Base-by-base conservation (phyloP, 2,329 filamentous ascomycete species). In the Cladosporium cucumerinum region DNA sequence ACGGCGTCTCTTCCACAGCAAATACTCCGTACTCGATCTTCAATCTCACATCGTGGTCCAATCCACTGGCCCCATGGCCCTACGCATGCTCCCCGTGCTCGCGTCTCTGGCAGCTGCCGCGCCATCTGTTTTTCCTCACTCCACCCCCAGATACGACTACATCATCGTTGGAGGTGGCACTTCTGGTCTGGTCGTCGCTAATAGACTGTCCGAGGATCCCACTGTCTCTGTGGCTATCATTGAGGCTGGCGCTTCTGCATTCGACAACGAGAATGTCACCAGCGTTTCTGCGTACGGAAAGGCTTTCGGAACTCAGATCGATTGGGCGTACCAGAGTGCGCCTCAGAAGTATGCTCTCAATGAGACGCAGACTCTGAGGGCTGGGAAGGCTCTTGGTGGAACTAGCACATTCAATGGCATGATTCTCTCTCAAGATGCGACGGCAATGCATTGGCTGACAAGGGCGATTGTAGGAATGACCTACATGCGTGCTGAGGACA, bases 321-420 rank as follows among this genome's bases (percentile, higher is more conserved):
- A 80, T 61, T 80, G 78, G 78, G 81, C 82, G 69, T 78, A 82
- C 60, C 81, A 80, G 0, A 61, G 43, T 25, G 43, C 23, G 21
- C 43, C 58, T 25, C 58, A 61, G 28, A 34, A 39, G 34, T 34
- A 61, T 34, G 58, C 58, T 28, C 18, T 25, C 18, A 61, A 61
- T n/a, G 28, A 51, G 28, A 61, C 43, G 16, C 48, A 49, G 28
- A 49, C 39, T 25, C 8, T 61, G 28, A 49, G 30, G 8, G 43
- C 69, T 60, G 72, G 71, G 11, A 74, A 73, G 64, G 70, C 69
- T 36, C 64, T 72, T 16, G 71, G 71, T 48, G 70, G 78, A 0
- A 74, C 73, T 21, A 66, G 57, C 32, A 62, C 73, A 0, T 78
- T 65, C 12, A 72, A 73, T 58, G 63, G 65, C 26, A 69, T 72